Percentiles rank a stretch among this genome's conserved stretches.
Conservation (phyloP, 331 rosid genomes). For the Acacia pycnantha region DNA sequence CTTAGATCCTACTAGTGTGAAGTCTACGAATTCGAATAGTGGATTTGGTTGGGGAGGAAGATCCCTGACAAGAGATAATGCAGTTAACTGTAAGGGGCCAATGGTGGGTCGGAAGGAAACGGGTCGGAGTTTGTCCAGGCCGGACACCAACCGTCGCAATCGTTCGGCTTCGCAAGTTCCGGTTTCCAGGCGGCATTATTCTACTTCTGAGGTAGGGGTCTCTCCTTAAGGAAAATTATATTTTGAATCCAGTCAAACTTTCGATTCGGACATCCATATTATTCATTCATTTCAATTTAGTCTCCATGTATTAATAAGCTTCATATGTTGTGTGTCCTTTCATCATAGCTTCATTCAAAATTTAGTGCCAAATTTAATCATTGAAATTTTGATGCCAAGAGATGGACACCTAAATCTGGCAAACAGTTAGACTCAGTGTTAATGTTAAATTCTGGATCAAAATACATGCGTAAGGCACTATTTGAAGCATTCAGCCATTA, state of each 20-base stretch:
- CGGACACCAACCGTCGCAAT: slow-evolving; percentile 46
- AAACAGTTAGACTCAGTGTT: not conserved
- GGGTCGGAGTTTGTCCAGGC: slow-evolving; percentile 51
- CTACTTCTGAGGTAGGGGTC: slow-evolving; percentile 63
- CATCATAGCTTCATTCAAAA: not conserved
- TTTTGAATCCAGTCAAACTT: not conserved
- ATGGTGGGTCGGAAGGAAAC: slow-evolving; percentile 27
- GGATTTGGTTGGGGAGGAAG: slow-evolving; percentile 45
- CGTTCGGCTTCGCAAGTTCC: slow-evolving; percentile 70
- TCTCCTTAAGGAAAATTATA: not conserved
- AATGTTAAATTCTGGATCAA: not conserved
- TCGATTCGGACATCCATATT: not conserved
- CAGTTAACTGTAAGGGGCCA: slow-evolving; percentile 21
- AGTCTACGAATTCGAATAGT: not conserved
- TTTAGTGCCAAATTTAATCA: not conserved
- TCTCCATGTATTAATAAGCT: not conserved
- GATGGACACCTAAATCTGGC: not conserved
- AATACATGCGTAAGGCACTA: not conserved
- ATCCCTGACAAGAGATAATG: slow-evolving; percentile 42
- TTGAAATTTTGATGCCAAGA: not conserved
- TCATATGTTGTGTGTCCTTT: not conserved
- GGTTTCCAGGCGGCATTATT: slow-evolving; percentile 41
- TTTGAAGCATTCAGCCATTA: not conserved
- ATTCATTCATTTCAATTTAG: not conserved
- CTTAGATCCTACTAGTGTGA: not conserved